Base-by-base conservation (phyloP, 2,329 filamentous ascomycete species). In the Cladophialophora exuberans region DNA sequence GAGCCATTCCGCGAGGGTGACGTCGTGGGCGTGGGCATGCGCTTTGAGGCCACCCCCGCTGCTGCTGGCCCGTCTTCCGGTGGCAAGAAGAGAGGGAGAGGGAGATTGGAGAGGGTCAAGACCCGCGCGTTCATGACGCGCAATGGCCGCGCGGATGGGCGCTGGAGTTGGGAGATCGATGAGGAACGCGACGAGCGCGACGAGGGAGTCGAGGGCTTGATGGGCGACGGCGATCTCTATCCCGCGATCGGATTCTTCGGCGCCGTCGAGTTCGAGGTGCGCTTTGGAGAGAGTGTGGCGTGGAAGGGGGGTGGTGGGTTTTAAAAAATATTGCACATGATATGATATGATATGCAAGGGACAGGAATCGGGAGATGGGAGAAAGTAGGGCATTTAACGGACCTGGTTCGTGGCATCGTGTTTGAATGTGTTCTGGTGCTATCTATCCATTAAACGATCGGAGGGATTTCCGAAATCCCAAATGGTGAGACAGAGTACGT, bases 161-260 rank as follows among this genome's bases (percentile, higher is more conserved):
- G 50, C 7, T 56, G 50, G 44, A 72, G 73, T 2, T 87, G 83
- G 83, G 73, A 84, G 67, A 69, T 85, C 23, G 79, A 84, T 60
- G 83, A 86, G 65, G 80, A 86, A 67, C 63, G 77, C 38, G 83
- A 86, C 67, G 67, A 66, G 44, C 75, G 78, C 63, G 63, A 87
- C 74, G 61, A 62, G 43, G 44, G 83, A 78, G 35, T 88, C 76
- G 23, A 83, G 80, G 62, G 87, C 76, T 68, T 90, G 78, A 69
- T 90, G 84, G 65, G 87, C 75, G 67, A 90, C 83, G 63, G 87
- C 60, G 83, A 86, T 66, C 61, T 86, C 39, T 82, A 83, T 66
- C 79, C 77, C 36, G 82, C 83, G 2, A 72, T 86, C 51, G 83
- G 83, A 3, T 70, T 83, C 18, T 86, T 84, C 68, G 83, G 83